Conservation (phyloP, 2,329 filamentous ascomycete genomes). For the Sporothrix pallida region DNA sequence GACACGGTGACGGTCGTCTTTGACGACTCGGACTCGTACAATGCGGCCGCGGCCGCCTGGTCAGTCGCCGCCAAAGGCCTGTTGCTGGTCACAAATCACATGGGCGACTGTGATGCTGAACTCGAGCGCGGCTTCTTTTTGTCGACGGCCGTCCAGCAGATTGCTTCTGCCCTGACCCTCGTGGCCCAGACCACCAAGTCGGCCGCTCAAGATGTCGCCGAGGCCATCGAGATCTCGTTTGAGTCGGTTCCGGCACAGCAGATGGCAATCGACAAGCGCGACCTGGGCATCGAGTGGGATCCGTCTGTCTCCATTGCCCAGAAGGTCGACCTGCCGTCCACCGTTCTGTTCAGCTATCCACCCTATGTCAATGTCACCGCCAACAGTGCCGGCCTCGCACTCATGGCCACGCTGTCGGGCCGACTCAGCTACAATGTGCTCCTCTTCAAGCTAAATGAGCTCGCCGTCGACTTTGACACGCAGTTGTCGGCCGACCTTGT, state of each 20-base stretch:
- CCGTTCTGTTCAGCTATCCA: slow-evolving; percentile 37
- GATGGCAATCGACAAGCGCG: neutral
- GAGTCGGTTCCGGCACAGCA: slow-evolving; percentile 13
- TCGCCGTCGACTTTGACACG: slow-evolving; percentile 53
- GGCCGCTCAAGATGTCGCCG: slow-evolving; percentile 43
- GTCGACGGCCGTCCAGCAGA: slow-evolving; percentile 42
- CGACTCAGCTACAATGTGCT: slow-evolving; percentile 51
- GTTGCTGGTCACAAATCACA: slow-evolving; percentile 51
- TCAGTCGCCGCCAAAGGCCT: slow-evolving; percentile 38
- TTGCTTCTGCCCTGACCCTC: slow-evolving; percentile 42
- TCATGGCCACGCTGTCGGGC: slow-evolving; percentile 50
- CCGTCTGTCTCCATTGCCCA: slow-evolving; percentile 48
- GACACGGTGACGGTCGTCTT: slow-evolving; percentile 42
- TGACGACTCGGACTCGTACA: slow-evolving; percentile 41
- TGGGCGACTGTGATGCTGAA: slow-evolving; percentile 50
- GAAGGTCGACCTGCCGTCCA: slow-evolving; percentile 35
- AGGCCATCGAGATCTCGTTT: slow-evolving; percentile 34
- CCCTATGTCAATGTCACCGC: slow-evolving; percentile 47
- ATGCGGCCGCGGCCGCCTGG: slow-evolving; percentile 41
- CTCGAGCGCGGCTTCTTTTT: slow-evolving; percentile 50
- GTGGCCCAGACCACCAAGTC: slow-evolving; percentile 45
- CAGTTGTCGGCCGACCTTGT: slow-evolving; percentile 47
- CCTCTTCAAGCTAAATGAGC: slow-evolving; percentile 43
- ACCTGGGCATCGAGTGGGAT: slow-evolving; percentile 45
- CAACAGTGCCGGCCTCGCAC: slow-evolving; percentile 46